phyloP scores from a whole-genome alignment of 768 basidiomycete species.

The Boletus reticuloceps region DNA sequence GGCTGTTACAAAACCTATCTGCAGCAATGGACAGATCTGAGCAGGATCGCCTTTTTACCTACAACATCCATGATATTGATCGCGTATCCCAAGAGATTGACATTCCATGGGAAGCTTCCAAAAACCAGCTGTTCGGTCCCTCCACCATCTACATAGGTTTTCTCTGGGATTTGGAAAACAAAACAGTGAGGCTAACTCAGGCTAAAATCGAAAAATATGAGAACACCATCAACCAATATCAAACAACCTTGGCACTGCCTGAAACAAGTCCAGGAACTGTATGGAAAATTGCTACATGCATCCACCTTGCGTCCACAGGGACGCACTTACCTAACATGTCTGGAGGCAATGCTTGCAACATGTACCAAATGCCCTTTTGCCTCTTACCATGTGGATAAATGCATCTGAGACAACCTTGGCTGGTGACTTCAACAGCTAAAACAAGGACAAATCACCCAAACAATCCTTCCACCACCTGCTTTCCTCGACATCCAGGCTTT shows the following conservation, averaged over 20 bases:
- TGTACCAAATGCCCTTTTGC: conserved; percentile 29
- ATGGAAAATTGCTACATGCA: conserved; percentile 5
- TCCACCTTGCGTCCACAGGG: conserved; percentile 30
- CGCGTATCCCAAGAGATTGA: background rate
- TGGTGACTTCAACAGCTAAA: background rate
- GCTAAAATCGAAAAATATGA: background rate
- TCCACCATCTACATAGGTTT: too few species aligned
- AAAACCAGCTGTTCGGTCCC: background rate
- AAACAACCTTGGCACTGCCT: background rate
- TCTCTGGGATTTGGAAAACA: too few species aligned
- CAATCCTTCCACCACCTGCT: background rate
- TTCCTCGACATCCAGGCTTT: background rate
- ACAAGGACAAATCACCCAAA: background rate
- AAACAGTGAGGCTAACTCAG: too few species aligned
- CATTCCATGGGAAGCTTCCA: background rate
- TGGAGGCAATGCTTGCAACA: too few species aligned
- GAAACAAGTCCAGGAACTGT: background rate
- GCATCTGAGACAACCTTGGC: accelerated
- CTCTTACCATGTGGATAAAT: conserved; percentile 13
- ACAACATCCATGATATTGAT: background rate
- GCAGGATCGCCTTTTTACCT: too few species aligned
- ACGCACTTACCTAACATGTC: conserved; percentile 35
- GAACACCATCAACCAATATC: too few species aligned
- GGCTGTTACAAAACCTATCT: too few species aligned
- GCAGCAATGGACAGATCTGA: too few species aligned